A percentile compares a stretch with the other conserved stretches of the same genome.
phyloP scores from a whole-genome alignment of 2,329 filamentous ascomycete genomes.

The Didymella glomerata region DNA sequence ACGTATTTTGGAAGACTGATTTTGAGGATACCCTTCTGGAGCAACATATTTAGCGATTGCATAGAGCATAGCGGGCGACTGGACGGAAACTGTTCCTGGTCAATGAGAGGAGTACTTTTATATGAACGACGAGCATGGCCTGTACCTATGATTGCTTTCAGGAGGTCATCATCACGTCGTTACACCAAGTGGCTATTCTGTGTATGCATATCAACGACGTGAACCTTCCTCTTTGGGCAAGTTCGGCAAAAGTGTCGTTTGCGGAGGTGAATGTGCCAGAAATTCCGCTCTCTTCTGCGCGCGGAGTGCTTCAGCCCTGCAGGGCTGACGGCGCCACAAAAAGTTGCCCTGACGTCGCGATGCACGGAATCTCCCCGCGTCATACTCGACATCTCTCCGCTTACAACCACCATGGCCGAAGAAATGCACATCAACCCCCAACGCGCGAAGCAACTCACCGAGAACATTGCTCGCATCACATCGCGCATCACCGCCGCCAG shows the following conservation, averaged over 20 bases:
- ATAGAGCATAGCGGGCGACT: constrained; percentile 14
- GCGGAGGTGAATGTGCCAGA: constrained; percentile 1
- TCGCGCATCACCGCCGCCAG: constrained; percentile 54
- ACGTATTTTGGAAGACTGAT: constrained; percentile 5
- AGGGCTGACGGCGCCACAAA: constrained; percentile 23
- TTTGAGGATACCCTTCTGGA: constrained; percentile 21
- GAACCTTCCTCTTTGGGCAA: background rate
- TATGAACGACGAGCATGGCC: background rate
- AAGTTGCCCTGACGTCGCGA: constrained; percentile 30
- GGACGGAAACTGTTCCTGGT: background rate
- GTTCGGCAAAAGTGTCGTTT: background rate
- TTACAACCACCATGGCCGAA: constrained; percentile 42
- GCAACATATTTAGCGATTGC: constrained; percentile 15
- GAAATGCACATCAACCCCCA: constrained; percentile 54
- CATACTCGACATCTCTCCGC: constrained; percentile 23
- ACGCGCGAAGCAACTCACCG: constrained; percentile 56
- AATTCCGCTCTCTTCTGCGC: background rate
- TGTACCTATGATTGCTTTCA: background rate
- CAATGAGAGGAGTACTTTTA: background rate
- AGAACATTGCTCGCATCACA: constrained; percentile 55
- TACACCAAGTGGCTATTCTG: background rate
- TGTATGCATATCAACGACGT: background rate
- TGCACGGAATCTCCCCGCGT: constrained; percentile 16
- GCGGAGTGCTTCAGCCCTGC: background rate
- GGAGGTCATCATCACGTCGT: background rate